Percentiles rank a stretch among this genome's conserved stretches.
Evolutionary conservation across 2,329 filamentous ascomycete genomes (phyloP).

Genomic region (Monascus ruber): DNA sequence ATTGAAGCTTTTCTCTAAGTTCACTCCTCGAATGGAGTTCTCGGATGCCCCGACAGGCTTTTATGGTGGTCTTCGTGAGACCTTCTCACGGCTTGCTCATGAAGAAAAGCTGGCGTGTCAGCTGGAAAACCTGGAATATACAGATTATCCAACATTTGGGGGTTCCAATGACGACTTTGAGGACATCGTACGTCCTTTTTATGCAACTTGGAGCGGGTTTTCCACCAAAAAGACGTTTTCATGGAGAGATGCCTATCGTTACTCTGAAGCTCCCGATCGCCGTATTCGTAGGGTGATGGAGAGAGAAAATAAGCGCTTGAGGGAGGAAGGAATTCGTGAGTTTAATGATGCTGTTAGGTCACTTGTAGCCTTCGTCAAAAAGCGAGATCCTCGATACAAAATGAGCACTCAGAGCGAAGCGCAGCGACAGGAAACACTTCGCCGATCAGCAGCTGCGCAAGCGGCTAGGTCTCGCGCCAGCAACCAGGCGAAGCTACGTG

Average conservation of each 20-base stretch:
- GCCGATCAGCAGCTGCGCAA: constrained; percentile 71
- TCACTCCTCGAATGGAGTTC: constrained; percentile 67
- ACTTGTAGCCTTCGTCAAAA: constrained; percentile 77
- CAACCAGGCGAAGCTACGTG: constrained; percentile 62
- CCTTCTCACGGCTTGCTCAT: constrained; percentile 66
- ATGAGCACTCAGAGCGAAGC: constrained; percentile 66
- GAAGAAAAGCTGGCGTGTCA: constrained; percentile 70
- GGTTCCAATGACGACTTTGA: constrained; percentile 64
- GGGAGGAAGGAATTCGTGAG: constrained; percentile 72
- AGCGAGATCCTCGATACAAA: constrained; percentile 77
- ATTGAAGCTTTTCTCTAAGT: constrained; percentile 63
- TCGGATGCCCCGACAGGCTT: constrained; percentile 72
- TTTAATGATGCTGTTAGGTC: constrained; percentile 89
- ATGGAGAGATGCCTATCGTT: constrained; percentile 77
- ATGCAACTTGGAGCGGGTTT: constrained; percentile 69
- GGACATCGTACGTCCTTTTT: constrained; percentile 67
- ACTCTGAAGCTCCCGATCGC: constrained; percentile 79
- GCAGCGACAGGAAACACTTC: constrained; percentile 66
- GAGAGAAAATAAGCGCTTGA: constrained; percentile 78
- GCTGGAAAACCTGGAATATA: constrained; percentile 49
- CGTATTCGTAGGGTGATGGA: constrained; percentile 76
- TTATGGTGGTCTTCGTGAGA: constrained; percentile 64
- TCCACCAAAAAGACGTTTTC: constrained; percentile 73
- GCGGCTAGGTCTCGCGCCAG: constrained; percentile 71
- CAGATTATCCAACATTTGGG: constrained; percentile 75